phyloP scores from a whole-genome alignment of 73 alveolate genomes.

The Urostyla sp. region DNA sequence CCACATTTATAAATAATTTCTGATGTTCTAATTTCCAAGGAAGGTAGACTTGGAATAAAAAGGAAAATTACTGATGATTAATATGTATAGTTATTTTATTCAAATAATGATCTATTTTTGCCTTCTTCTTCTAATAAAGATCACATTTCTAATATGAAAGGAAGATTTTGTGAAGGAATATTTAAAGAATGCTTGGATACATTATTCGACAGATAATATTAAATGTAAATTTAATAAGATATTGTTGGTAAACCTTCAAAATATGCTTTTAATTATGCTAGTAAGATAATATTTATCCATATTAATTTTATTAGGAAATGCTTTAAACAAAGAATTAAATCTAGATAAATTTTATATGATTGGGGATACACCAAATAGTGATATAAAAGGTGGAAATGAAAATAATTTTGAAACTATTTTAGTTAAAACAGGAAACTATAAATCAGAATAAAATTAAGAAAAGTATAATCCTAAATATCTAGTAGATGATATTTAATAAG shows the following conservation, averaged over 20 bases:
- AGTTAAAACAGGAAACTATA: slow-evolving; percentile 37
- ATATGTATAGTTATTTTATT: slow-evolving; percentile 3
- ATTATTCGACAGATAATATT: slow-evolving; percentile 2
- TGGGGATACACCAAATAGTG: slow-evolving; percentile 36
- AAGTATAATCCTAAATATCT: not conserved
- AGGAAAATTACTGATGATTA: not conserved
- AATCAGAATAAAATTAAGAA: not conserved
- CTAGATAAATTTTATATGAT: not conserved
- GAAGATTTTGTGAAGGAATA: not conserved
- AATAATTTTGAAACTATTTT: slow-evolving; percentile 24
- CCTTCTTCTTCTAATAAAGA: not conserved
- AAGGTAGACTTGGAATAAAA: slow-evolving; percentile 2
- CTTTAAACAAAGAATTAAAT: not conserved
- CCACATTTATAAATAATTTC: slow-evolving; percentile 16
- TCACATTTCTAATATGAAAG: not conserved
- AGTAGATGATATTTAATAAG: slow-evolving; percentile 18
- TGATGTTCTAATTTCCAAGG: slow-evolving; percentile 4
- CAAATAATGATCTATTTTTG: slow-evolving; percentile 2
- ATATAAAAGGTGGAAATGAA: slow-evolving; percentile 39
- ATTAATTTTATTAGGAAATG: not conserved
- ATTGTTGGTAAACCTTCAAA: slow-evolving; percentile 28
- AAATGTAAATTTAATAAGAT: not conserved
- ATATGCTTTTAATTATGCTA: slow-evolving; percentile 43
- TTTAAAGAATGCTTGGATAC: slow-evolving; percentile 11
- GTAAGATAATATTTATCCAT: not conserved